Base-by-base conservation (phyloP, 768 basidiomycete genomes). In the Cantharellus cinnabarinus region DNA sequence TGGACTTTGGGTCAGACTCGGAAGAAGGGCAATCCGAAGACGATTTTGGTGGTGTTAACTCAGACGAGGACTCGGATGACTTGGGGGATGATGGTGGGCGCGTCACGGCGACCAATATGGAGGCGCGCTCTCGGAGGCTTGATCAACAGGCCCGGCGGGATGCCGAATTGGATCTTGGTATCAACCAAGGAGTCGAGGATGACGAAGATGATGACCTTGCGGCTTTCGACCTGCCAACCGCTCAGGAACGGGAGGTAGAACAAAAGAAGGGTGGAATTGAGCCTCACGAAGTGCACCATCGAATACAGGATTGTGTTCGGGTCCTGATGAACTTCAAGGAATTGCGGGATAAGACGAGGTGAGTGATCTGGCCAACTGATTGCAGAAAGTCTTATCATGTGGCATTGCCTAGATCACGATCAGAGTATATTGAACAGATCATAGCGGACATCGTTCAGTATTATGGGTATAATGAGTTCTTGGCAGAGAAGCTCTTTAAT, bases 401-500 rank as follows among this genome's bases (percentile, higher is more conserved):
- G 14, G 56, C 56, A 5, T 59, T 40, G 38, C 34, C 42, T 66
- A 95, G 94, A 63, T 79, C 89, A 61, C 78, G 95, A 40, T 79
- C 89, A 41, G 94, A 99, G 66, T 93, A 97, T 63, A 77, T 85
- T 39, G 81, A 83, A 48, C 94, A 97, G 68, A 73, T 99, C 54
- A 72, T 91, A 5, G 74, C 81, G 37, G 95, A 99, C 65, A 90
- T 98, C 64, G 82, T 82, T 35, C 90, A 79, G 66, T 98, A 99
- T 72, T 98, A 97, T 67, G 95, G 95, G 38, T 99, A 99, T 73
- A 98, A 97, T 65, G 83, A 85, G 3, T 98, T 91, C 72, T 77
- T 99, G 50, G 80, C 84, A 2, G 90, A 94, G 67, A 98, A 98
- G 71, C 73, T 99, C 14, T 93, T 97, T 74, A 81, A 85, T 62